phyloP scores from a whole-genome alignment of 352 stramenopile species.

The Pythium sp. region DNA sequence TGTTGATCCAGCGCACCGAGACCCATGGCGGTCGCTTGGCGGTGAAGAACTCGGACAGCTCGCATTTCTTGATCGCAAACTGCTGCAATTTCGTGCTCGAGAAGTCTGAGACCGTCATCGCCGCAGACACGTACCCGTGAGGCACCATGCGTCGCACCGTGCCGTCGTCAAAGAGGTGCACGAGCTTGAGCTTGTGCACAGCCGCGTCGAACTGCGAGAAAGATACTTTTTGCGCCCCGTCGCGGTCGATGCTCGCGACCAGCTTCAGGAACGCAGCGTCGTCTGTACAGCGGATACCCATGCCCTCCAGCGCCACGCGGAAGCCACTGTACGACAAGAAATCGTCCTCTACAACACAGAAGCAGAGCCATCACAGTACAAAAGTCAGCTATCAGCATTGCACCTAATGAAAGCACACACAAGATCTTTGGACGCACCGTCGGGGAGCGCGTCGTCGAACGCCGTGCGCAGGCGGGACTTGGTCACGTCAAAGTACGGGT shows the following conservation, averaged over 20 bases:
- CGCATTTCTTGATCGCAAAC: conserved; percentile 46
- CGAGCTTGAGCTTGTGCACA: conserved; percentile 85
- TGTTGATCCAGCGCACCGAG: conserved; percentile 86
- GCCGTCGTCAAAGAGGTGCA: conserved; percentile 80
- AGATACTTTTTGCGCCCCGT: conserved; percentile 40
- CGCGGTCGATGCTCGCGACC: conserved; percentile 62
- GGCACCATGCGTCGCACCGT: conserved; percentile 59
- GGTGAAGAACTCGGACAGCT: conserved; percentile 76
- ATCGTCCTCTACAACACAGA: conserved; percentile 22
- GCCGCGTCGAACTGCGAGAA: conserved; percentile 76
- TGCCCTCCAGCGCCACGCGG: conserved; percentile 48
- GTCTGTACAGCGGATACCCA: conserved; percentile 74
- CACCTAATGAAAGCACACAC: not conserved
- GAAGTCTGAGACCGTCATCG: conserved; percentile 77
- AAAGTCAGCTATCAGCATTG: too few relatives aligned
- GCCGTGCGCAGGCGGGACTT: conserved; percentile 61
- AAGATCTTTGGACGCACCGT: conserved; percentile 22
- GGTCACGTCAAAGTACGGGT: conserved; percentile 86
- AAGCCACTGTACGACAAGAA: conserved; percentile 58
- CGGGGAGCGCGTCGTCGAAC: conserved; percentile 62
- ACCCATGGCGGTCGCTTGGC: conserved; percentile 69
- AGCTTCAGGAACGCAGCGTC: conserved; percentile 70
- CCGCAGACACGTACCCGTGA: conserved; percentile 44
- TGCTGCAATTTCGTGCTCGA: conserved; percentile 69
- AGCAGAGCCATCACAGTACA: too few relatives aligned